Percentiles rank a stretch among this genome's conserved stretches.
Evolutionary conservation across 2,329 filamentous ascomycete species (phyloP).

Genomic region (Ophiostoma australiae): DNA sequence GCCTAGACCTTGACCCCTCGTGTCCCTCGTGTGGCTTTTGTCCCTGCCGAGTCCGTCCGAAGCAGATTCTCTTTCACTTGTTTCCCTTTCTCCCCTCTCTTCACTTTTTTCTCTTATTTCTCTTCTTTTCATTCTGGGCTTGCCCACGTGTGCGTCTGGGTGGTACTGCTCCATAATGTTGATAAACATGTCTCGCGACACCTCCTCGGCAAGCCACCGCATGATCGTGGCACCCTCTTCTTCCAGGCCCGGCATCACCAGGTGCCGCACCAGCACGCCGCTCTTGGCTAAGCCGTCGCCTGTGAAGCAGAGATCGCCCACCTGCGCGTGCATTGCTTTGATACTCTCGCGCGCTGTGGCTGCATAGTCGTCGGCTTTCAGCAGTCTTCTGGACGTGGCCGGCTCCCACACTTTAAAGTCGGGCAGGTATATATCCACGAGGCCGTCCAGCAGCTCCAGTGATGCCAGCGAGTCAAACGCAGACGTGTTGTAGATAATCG

Average conservation of each 20-base stretch:
- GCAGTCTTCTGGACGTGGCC: constrained; percentile 60
- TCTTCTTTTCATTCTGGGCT: constrained; percentile 45
- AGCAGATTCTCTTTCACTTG: constrained; percentile 22
- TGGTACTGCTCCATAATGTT: constrained; percentile 89
- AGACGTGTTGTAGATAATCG: constrained; percentile 81
- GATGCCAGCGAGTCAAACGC: constrained; percentile 73
- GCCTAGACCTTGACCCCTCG: neutral
- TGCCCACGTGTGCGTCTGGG: constrained; percentile 76
- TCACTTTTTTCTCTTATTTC: neutral
- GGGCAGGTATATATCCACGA: constrained; percentile 82
- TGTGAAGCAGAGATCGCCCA: constrained; percentile 79
- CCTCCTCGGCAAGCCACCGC: constrained; percentile 65
- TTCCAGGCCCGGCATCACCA: constrained; percentile 79
- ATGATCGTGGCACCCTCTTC: constrained; percentile 70
- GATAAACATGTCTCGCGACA: constrained; percentile 71
- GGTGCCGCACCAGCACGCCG: constrained; percentile 69
- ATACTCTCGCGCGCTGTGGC: constrained; percentile 69
- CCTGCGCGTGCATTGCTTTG: constrained; percentile 73
- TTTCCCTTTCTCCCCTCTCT: constrained; percentile 31
- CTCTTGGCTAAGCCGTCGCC: constrained; percentile 74
- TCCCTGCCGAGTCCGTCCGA: neutral
- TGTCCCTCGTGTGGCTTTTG: neutral
- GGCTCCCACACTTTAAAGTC: constrained; percentile 80
- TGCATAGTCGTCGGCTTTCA: constrained; percentile 75
- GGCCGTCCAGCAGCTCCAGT: constrained; percentile 66